Evolutionary conservation across 169 alveolate genomes (phyloP).

Genomic region (Theileria parva): DNA sequence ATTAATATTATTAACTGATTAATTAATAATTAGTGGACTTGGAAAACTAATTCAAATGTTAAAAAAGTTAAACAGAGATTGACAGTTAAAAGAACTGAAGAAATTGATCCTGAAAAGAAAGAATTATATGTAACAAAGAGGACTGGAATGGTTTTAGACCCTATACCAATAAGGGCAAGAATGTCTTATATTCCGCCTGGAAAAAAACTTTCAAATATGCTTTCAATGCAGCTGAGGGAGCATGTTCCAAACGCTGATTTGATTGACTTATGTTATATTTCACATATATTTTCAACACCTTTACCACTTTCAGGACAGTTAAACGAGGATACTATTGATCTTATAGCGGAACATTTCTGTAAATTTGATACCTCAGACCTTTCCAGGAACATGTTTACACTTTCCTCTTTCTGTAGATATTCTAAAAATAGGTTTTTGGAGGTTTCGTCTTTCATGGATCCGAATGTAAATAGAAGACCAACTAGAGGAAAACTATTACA

Average conservation of each 20-base stretch:
- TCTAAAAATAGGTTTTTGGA: constrained; percentile 37
- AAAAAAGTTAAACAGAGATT: neutral
- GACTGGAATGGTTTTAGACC: constrained; percentile 59
- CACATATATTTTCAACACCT: constrained; percentile 35
- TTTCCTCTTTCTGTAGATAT: constrained; percentile 36
- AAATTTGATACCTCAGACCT: constrained; percentile 26
- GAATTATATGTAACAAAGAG: constrained; percentile 47
- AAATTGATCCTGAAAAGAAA: constrained; percentile 58
- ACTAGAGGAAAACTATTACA: constrained; percentile 29
- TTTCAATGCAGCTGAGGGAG: constrained; percentile 58
- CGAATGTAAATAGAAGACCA: constrained; percentile 13
- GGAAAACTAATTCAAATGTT: neutral
- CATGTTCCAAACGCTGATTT: constrained; percentile 15
- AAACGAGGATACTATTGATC: constrained; percentile 60
- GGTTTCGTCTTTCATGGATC: constrained; percentile 49
- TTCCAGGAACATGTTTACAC: constrained; percentile 4
- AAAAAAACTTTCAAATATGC: constrained; percentile 34
- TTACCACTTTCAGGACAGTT: constrained; percentile 58
- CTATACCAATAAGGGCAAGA: constrained; percentile 60
- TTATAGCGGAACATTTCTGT: constrained; percentile 23
- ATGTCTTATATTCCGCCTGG: constrained; percentile 57
- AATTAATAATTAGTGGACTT: neutral
- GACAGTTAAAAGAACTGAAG: constrained; percentile 17
- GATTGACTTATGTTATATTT: constrained; percentile 36
- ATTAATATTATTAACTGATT: neutral